phyloP scores from a whole-genome alignment of 2,329 filamentous ascomycete species.

The Pseudogymnoascus sp. region DNA sequence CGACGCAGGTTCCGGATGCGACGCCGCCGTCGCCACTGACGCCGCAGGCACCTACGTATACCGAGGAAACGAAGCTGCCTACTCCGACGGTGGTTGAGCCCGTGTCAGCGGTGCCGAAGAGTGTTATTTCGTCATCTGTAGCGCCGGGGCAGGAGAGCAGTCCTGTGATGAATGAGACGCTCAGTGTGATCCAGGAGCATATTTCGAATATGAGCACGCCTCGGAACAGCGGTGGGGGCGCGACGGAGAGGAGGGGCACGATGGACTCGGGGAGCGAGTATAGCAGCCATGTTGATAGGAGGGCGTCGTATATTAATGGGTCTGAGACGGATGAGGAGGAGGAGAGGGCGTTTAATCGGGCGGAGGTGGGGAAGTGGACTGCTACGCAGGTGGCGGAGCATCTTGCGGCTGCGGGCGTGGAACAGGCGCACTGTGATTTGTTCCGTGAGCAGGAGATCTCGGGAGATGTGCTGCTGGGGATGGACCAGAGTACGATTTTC shows the following conservation, averaged over 20 bases:
- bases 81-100: conserved; percentile 4
- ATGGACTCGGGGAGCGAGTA: conserved; percentile 87
- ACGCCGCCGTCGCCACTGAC: conserved; percentile 34
- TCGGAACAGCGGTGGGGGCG: conserved; percentile 29
- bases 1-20: conserved; percentile 17
- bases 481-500: conserved; percentile 92
- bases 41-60: background rate
- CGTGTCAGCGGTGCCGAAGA: conserved; percentile 33
- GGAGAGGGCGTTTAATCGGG: conserved; percentile 35
- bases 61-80: conserved; percentile 11
- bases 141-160: conserved; percentile 50
- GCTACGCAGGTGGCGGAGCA: conserved; percentile 81
- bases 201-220: conserved; percentile 73
- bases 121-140: conserved; percentile 34
- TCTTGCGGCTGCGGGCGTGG: conserved; percentile 75
- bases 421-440: conserved; percentile 84
- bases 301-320: conserved; percentile 85
- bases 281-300: conserved; percentile 66
- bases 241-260: conserved; percentile 42
- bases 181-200: conserved; percentile 95
- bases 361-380: conserved; percentile 73
- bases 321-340: conserved; percentile 95
- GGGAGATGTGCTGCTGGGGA: conserved; percentile 83
- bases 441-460: conserved; percentile 95
- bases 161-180: conserved; percentile 87